Percentiles rank a stretch among this genome's conserved stretches.
phyloP scores from a whole-genome alignment of 1,284 basidiomycete genomes.

The Ustilago curta region DNA sequence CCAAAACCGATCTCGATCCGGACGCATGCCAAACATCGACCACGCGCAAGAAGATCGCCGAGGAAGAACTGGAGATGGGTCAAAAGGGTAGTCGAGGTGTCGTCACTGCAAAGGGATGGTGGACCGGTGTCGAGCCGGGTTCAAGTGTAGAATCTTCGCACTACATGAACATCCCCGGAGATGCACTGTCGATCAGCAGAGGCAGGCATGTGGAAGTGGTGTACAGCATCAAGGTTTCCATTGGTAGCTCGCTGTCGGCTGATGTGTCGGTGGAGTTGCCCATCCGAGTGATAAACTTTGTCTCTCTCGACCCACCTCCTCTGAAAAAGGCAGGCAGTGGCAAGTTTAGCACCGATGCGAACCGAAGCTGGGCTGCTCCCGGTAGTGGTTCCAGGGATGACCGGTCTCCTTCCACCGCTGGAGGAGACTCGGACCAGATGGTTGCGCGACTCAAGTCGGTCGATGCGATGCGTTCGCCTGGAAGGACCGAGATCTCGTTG shows the following conservation, averaged over 20 bases:
- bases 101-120: constrained; percentile 64
- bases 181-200: constrained; percentile 80
- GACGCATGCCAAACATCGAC: constrained; percentile 63
- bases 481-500: constrained; percentile 48
- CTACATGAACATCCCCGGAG: constrained; percentile 71
- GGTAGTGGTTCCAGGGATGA: constrained; percentile 13
- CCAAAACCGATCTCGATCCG: constrained; percentile 50
- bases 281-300: constrained; percentile 80
- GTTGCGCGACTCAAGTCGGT: constrained; percentile 60
- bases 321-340: constrained; percentile 38
- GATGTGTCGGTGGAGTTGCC: constrained; percentile 79
- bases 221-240: constrained; percentile 79
- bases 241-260: constrained; percentile 77
- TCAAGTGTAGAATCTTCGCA: constrained; percentile 61
- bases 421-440: constrained; percentile 38
- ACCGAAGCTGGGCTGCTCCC: constrained; percentile 23
- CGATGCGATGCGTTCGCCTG: constrained; percentile 61
- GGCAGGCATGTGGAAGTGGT: constrained; percentile 83
- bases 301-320: constrained; percentile 83
- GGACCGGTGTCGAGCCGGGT: constrained; percentile 63
- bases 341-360: constrained; percentile 17
- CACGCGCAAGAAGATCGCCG: constrained; percentile 60
- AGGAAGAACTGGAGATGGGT: constrained; percentile 63
- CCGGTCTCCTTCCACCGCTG: constrained; percentile 1
- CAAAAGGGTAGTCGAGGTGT: constrained; percentile 60